Percentiles rank a stretch among this genome's conserved stretches.
Conservation (phyloP, 2,329 filamentous ascomycete genomes). For the Alternaria sp. region DNA sequence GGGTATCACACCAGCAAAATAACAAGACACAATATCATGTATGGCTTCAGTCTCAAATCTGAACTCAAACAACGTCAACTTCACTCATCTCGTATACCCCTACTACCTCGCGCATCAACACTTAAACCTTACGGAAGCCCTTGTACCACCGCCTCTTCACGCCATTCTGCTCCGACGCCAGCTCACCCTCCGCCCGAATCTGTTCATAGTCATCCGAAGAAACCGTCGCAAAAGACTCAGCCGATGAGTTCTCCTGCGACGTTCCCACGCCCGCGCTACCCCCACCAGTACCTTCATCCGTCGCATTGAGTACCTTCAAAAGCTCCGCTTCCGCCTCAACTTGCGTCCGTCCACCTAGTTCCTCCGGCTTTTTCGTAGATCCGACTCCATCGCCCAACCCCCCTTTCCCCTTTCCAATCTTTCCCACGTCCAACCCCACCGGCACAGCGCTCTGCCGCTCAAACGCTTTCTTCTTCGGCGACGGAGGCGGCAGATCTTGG, state of each 20-base stretch:
- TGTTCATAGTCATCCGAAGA: slow-evolving; percentile 4
- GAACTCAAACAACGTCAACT: not conserved
- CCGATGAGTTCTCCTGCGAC: not conserved
- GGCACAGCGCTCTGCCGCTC: slow-evolving; percentile 7
- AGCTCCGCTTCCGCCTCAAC: not conserved
- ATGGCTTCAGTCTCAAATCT: not conserved
- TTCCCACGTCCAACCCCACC: not conserved
- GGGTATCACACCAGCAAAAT: not conserved
- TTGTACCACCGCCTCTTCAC: slow-evolving; percentile 18
- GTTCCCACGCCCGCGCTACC: not conserved
- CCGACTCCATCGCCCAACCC: not conserved
- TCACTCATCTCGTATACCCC: no score
- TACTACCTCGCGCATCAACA: not conserved
- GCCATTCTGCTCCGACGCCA: slow-evolving; percentile 9
- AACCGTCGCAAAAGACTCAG: not conserved
- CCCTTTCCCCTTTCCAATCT: not conserved
- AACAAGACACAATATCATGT: not conserved
- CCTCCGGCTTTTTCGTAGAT: not conserved
- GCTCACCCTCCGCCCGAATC: not conserved
- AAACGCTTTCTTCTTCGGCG: not conserved
- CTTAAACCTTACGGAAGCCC: slow-evolving; percentile 4
- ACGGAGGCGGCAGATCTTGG: not conserved
- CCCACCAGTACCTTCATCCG: rapidly evolving
- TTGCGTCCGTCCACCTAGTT: not conserved
- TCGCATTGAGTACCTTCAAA: not conserved